Conservation (phyloP, 768 basidiomycete genomes). For the Kwoniella heveanensis region DNA sequence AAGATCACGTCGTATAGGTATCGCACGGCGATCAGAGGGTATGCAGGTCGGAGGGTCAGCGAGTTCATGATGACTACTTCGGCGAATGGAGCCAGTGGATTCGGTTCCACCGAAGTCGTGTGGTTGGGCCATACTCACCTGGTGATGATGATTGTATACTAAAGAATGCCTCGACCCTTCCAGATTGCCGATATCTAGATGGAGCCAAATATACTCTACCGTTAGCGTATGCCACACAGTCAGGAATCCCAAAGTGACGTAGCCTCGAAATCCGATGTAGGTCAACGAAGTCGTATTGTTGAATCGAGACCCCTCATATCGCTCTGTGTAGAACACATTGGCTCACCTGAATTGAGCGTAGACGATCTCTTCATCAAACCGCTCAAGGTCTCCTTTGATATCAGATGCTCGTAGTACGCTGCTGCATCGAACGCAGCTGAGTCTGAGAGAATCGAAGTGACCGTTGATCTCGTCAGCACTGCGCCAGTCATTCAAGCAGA, state of each 20-base stretch:
- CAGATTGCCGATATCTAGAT: slow-evolving; percentile 47
- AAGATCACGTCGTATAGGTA: no score
- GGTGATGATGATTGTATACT: slow-evolving; percentile 56
- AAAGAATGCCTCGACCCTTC: slow-evolving; percentile 49
- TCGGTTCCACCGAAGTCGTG: no score
- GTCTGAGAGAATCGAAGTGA: slow-evolving; percentile 30
- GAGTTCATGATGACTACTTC: no score
- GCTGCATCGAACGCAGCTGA: slow-evolving; percentile 42
- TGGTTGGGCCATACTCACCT: slow-evolving; percentile 42
- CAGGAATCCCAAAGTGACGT: no score
- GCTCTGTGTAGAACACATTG: no score
- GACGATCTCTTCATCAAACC: slow-evolving; percentile 47
- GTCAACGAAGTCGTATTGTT: no score
- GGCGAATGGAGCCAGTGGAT: no score
- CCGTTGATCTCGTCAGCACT: neutral
- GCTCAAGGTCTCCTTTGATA: slow-evolving; percentile 36
- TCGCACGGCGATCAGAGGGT: no score
- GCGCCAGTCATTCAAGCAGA: no score
- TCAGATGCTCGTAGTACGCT: slow-evolving; percentile 50
- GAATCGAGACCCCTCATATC: no score
- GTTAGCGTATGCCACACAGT: neutral
- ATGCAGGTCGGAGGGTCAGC: no score
- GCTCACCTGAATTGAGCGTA: slow-evolving; percentile 36
- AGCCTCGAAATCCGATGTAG: no score
- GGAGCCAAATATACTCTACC: neutral